phyloP scores from a whole-genome alignment of 345 rosid genomes.

The Barbarea vulgaris region DNA sequence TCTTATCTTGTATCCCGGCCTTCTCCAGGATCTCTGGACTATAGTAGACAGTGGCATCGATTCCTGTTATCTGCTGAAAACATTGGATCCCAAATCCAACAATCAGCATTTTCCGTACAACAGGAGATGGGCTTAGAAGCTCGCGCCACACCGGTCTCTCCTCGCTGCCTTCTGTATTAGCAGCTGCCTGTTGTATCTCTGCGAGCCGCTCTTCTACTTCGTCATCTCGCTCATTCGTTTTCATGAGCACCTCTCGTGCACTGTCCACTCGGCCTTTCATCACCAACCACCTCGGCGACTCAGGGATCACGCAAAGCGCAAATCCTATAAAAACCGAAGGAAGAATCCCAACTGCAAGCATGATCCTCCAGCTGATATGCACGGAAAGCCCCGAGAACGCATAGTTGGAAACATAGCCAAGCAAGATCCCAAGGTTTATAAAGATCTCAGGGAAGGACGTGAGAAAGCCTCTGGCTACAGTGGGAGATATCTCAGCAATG shows the following conservation, averaged over 20 bases:
- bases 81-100: constrained; percentile 88
- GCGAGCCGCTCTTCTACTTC: constrained; percentile 81
- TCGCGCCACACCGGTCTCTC: constrained; percentile 81
- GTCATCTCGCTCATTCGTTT: constrained; percentile 65
- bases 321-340: constrained; percentile 79
- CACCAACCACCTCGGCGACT: constrained; percentile 90
- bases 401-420: constrained; percentile 89
- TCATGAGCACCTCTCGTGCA: constrained; percentile 73
- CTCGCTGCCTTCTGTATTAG: constrained; percentile 52
- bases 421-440: constrained; percentile 82
- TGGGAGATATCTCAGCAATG: constrained; percentile 85
- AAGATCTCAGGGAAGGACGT: constrained; percentile 88
- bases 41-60: constrained; percentile 82
- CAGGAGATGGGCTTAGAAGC: constrained; percentile 69
- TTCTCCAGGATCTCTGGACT: constrained; percentile 71
- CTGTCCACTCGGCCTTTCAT: constrained; percentile 73
- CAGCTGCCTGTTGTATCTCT: constrained; percentile 78
- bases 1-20: constrained; percentile 63
- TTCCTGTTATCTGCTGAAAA: constrained; percentile 83
- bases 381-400: constrained; percentile 70
- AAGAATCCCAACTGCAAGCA: constrained; percentile 87
- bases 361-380: constrained; percentile 80
- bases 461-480: constrained; percentile 66
- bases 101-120: constrained; percentile 65
- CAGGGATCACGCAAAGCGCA: constrained; percentile 84